phyloP scores from a whole-genome alignment of 2,329 filamentous ascomycete genomes.

The Exserohilum rostratum region DNA sequence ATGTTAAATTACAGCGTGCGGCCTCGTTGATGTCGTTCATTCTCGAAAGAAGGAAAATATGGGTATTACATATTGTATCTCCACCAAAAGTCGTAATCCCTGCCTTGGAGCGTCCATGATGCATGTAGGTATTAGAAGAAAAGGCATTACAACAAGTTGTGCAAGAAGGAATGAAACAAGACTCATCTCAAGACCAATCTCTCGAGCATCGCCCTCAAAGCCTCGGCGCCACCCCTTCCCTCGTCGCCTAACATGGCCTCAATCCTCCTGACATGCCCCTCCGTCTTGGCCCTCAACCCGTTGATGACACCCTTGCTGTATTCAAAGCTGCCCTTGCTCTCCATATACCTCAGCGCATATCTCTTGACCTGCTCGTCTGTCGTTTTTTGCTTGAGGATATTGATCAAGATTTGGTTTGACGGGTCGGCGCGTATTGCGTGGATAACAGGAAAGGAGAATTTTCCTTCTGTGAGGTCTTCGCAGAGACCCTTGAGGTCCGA shows the following conservation, averaged over 20 bases:
- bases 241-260: constrained; percentile 47
- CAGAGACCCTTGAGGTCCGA: constrained; percentile 89
- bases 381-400: constrained; percentile 90
- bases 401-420: constrained; percentile 78
- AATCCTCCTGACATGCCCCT: constrained; percentile 51
- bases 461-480: constrained; percentile 95
- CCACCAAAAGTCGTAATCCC: too few species aligned
- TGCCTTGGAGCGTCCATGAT: too few species aligned
- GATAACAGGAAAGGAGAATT: constrained; percentile 95
- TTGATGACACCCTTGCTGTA: constrained; percentile 72
- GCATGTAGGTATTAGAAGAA: too few species aligned
- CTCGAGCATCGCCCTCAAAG: constrained; percentile 50
- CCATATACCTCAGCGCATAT: constrained; percentile 91
- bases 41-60: too few species aligned
- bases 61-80: too few species aligned
- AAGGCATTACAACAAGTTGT: too few species aligned
- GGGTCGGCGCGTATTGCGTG: constrained; percentile 84
- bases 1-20: too few species aligned
- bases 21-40: too few species aligned
- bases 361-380: constrained; percentile 84
- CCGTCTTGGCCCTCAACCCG: constrained; percentile 52
- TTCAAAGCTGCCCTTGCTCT: constrained; percentile 84
- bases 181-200: constrained; percentile 43
- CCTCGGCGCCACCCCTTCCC: constrained; percentile 48
- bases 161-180: too few species aligned